phyloP scores from a whole-genome alignment of 495 filamentous ascomycete genomes.

The Parmelia sp. region DNA sequence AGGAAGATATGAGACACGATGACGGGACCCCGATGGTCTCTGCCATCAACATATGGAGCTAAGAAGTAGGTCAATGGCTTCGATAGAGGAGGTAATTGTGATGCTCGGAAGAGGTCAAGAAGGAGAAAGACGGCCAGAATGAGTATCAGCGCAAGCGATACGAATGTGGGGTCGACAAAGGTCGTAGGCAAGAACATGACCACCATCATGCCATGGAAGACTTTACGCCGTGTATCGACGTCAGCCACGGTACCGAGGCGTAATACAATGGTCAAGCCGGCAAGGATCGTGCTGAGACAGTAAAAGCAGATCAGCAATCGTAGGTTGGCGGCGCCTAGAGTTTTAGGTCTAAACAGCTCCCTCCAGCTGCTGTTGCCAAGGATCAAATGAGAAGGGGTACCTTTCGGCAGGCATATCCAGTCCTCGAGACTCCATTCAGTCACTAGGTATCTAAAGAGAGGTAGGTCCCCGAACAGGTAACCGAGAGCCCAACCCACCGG shows the following conservation, averaged over 20 bases:
- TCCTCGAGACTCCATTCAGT: conserved; percentile 56
- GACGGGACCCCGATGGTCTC: conserved; percentile 87
- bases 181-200: conserved; percentile 83
- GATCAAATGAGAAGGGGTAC: neutral
- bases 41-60: conserved; percentile 87
- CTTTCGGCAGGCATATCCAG: conserved; percentile 68
- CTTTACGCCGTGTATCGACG: conserved; percentile 94
- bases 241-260: conserved; percentile 64
- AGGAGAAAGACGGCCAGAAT: conserved; percentile 77
- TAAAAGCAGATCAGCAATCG: conserved; percentile 72
- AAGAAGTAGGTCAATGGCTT: conserved; percentile 77
- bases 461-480: conserved; percentile 80
- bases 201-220: conserved; percentile 98
- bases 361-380: neutral
- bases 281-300: conserved; percentile 58
- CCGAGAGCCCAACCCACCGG: conserved; percentile 88
- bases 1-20: conserved; percentile 95
- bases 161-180: conserved; percentile 79
- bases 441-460: conserved; percentile 58
- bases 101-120: conserved; percentile 81
- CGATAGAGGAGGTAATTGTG: conserved; percentile 82
- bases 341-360: conserved; percentile 35
- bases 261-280: conserved; percentile 68
- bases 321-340: conserved; percentile 68
- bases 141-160: conserved; percentile 66